These are phyloP conservation scores for Cotoneaster glaucophyllus DNA, from an alignment of 306 rosid genomes.

Conservation along the genomic window DNA sequence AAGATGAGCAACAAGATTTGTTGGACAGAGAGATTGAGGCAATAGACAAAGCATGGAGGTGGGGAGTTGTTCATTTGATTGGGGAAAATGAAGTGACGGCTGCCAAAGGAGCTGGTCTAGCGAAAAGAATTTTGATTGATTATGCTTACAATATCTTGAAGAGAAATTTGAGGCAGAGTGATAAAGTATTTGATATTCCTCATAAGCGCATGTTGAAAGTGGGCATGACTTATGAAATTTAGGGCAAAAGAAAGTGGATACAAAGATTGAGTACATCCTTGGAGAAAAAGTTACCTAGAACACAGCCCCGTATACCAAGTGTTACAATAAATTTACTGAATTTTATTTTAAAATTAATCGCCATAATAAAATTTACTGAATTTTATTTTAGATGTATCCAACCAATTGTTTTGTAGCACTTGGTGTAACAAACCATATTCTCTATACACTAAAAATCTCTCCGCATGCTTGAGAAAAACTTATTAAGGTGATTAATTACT, in stretches of 20 bases:
- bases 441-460: too few relatives aligned
- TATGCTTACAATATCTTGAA: conserved; percentile 53
- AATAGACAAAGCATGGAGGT: conserved; percentile 39
- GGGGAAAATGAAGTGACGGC: conserved; percentile 70
- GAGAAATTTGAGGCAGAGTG: conserved; percentile 54
- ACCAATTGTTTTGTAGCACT: too few relatives aligned
- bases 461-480: not conserved
- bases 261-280: not conserved
- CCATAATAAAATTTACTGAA: too few relatives aligned
- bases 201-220: conserved; percentile 67
- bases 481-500: not conserved
- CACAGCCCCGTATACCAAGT: too few relatives aligned
- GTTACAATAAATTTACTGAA: too few relatives aligned
- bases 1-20: not conserved
- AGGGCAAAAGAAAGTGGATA: not conserved
- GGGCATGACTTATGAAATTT: conserved; percentile 71
- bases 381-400: too few relatives aligned
- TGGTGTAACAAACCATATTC: too few relatives aligned
- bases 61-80: conserved; percentile 61
- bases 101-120: conserved; percentile 29
- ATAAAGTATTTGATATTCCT: conserved; percentile 55
- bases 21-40: conserved; percentile 27
- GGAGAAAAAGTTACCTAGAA: too few relatives aligned
- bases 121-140: conserved; percentile 45
- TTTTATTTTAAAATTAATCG: too few relatives aligned